Base-by-base conservation (phyloP, 345 rosid species). In the Cardiospermum halicacabum region DNA sequence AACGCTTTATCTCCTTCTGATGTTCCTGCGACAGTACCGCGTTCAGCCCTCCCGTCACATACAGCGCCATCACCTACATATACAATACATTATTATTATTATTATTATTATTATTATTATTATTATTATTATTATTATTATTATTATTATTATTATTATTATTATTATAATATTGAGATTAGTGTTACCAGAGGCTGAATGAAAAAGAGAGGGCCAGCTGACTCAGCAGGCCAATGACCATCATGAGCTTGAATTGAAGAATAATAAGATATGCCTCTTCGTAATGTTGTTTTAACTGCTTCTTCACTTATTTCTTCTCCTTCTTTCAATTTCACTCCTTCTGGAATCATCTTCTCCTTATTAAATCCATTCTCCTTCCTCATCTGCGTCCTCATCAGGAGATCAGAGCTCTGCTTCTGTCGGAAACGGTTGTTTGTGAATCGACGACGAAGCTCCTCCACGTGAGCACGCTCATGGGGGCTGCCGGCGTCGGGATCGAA, bases 161-260 rank as follows among this genome's bases (percentile, higher is more conserved):
- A n/a, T n/a, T n/a, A n/a, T n/a, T n/a, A n/a, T n/a, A n/a, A 13
- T 49, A 68, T 15, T 11, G 24, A 15, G 22, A 4, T 16, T 39
- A 22, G 27, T 40, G 31, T 21, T 56, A 79, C 80, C 83, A 79
- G 45, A 26, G 77, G 77, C 24, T 77, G 83, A 71, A 79, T 18
- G 18, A 75, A 79, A 65, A 80, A 80, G 79, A 80, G 56, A 40
- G 84, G 81, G 40, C 84, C 84, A 0, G 81, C 84, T 62, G 74
- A 77, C 62, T 80, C 84, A 7, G 79, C 77, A 2, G 81, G 72
- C 84, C 84, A 80, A 49, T 73, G 81, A 10, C 79, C 84, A 48
- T 80, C 84, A 26, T 74, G 47, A 1, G 79, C 77, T 36, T 80
- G 84, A 24, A 77, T 72, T 24, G 66, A 27, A 1, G 84, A 77